Percentiles rank a stretch among this genome's conserved stretches.
Conservation (phyloP, 495 filamentous ascomycete species). For the Trichoderma orchidacearum region DNA sequence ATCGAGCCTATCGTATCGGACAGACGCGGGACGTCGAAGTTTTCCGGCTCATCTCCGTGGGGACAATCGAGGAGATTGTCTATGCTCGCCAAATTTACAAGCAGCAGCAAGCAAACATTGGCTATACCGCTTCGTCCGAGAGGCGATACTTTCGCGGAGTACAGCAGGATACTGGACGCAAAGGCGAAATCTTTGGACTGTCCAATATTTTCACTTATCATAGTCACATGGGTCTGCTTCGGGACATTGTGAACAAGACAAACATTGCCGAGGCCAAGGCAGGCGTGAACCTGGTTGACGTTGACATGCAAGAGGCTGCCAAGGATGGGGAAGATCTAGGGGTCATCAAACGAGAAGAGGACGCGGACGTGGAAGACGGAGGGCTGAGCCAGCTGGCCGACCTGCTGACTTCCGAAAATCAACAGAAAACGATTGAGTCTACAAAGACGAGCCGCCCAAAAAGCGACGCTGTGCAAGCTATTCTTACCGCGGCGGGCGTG, state of each 20-base stretch:
- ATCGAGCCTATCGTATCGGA: conserved; percentile 91
- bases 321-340: conserved; percentile 29
- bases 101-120: conserved; percentile 96
- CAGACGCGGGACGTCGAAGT: conserved; percentile 91
- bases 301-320: conserved; percentile 52
- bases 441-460: conserved; percentile 24
- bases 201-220: conserved; percentile 77
- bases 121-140: conserved; percentile 84
- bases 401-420: conserved; percentile 45
- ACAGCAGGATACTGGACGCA: conserved; percentile 60
- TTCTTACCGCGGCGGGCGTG: conserved; percentile 77
- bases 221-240: conserved; percentile 62
- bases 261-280: conserved; percentile 88
- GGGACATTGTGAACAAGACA: conserved; percentile 94
- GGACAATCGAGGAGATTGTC: conserved; percentile 94
- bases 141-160: conserved; percentile 94
- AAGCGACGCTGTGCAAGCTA: conserved; percentile 73
- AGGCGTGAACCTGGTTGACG: conserved; percentile 63
- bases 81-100: conserved; percentile 98
- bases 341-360: conserved; percentile 28
- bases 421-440: conserved; percentile 17
- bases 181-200: conserved; percentile 91
- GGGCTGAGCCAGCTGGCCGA: conserved; percentile 69
- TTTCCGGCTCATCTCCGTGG: conserved; percentile 81
- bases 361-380: conserved; percentile 38